phyloP scores from a whole-genome alignment of 1,284 basidiomycete genomes.

The Heimioporus retisporus region DNA sequence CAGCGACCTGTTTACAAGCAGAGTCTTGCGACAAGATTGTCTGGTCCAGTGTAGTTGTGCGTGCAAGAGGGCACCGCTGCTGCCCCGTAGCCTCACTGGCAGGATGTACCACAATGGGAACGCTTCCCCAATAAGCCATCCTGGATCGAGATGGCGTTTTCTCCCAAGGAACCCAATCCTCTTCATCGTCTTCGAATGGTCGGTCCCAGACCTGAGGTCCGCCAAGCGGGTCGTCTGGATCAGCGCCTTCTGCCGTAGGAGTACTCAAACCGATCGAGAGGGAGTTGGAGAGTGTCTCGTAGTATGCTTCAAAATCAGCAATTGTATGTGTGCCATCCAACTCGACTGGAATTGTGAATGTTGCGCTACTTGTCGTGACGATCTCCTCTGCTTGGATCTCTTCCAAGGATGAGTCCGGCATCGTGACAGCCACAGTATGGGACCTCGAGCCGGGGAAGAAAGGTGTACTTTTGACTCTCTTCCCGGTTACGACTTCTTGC shows the following conservation, averaged over 20 bases:
- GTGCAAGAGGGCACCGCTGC: background rate
- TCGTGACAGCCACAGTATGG: background rate
- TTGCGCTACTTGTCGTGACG: constrained; percentile 17
- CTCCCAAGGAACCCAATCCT: constrained; percentile 30
- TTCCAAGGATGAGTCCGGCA: constrained; percentile 17
- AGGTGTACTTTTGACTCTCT: background rate
- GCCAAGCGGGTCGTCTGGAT: constrained; percentile 13
- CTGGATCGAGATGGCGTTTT: background rate
- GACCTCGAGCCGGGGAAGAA: too few relatives aligned
- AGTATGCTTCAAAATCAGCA: constrained; percentile 19
- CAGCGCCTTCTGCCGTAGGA: background rate
- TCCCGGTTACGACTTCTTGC: too few relatives aligned
- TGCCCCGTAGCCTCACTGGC: background rate
- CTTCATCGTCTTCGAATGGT: constrained; percentile 26
- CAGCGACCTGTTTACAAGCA: background rate
- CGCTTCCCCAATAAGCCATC: constrained; percentile 9
- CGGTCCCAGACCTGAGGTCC: background rate
- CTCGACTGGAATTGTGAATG: constrained; percentile 10
- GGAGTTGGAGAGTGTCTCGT: constrained; percentile 15
- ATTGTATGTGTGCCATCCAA: constrained; percentile 3
- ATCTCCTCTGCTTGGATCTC: constrained; percentile 11
- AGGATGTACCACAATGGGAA: constrained; percentile 12
- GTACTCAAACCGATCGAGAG: constrained; percentile 7
- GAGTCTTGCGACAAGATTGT: constrained; percentile 6
- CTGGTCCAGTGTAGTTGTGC: constrained; percentile 9